Conservation (phyloP, 2,329 filamentous ascomycete species). For the Diaporthe caulivora region DNA sequence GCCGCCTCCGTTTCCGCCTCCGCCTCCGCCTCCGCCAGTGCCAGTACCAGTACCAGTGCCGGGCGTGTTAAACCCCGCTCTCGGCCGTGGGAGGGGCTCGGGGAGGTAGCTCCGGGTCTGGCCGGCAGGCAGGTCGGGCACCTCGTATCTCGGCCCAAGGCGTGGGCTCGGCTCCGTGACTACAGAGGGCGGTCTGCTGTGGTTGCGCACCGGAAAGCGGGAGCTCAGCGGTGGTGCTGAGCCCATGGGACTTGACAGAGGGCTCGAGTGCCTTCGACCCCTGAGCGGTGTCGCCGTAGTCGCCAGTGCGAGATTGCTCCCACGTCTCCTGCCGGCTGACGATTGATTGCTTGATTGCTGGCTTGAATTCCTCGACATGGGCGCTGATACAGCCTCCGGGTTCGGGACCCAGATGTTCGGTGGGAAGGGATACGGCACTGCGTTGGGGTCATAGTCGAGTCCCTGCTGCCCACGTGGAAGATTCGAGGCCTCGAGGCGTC, state of each 20-base stretch:
- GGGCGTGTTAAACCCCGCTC: slow-evolving; percentile 15
- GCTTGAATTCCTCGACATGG: slow-evolving; percentile 62
- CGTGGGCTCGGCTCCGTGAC: slow-evolving; percentile 60
- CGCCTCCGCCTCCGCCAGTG: neutral
- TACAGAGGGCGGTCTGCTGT: slow-evolving; percentile 53
- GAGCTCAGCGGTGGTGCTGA: slow-evolving; percentile 8
- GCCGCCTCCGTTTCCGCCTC: neutral
- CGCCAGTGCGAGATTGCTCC: slow-evolving; percentile 35
- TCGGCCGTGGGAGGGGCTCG: slow-evolving; percentile 22
- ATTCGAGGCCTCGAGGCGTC: neutral
- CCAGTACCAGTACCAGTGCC: neutral
- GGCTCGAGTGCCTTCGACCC: slow-evolving; percentile 33
- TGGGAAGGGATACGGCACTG: slow-evolving; percentile 44
- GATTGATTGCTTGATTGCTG: slow-evolving; percentile 50
- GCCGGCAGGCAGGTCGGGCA: slow-evolving; percentile 14
- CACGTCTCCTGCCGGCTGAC: slow-evolving; percentile 44
- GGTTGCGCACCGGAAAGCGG: slow-evolving; percentile 36
- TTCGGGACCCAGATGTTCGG: slow-evolving; percentile 44
- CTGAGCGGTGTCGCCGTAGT: neutral
- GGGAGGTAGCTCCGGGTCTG: slow-evolving; percentile 25
- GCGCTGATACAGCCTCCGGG: slow-evolving; percentile 60
- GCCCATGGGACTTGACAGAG: slow-evolving; percentile 30
- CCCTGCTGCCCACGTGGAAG: slow-evolving; percentile 41
- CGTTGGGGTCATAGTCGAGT: slow-evolving; percentile 42
- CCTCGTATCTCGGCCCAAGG: slow-evolving; percentile 39